Base-by-base conservation (phyloP, 768 basidiomycete species). In the Trametes meyenii region DNA sequence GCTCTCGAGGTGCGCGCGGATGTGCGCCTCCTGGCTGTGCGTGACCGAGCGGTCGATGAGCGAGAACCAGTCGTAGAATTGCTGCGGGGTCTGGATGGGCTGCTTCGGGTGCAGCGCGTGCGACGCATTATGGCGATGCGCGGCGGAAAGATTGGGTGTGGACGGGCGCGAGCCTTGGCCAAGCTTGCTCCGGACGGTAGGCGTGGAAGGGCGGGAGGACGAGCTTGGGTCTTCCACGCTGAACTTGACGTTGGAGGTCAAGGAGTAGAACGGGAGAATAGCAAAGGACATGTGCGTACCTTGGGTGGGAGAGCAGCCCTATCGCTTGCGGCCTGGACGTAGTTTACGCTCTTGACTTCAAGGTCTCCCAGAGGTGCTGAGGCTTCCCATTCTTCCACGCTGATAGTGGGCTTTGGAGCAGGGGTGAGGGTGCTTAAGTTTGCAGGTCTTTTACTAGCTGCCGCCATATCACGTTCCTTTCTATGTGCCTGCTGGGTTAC, bases 51-150 rank as follows among this genome's bases (percentile, higher is more conserved):
- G 82, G 65, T 97, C 95, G 55, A 99, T 87, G 42, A 90, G 81
- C 3, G 92, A 81, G 73, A 95, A 96, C 89, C 95, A 97, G 76
- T 98, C 96, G 71, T 96, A 94, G 75, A 99, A 96, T 66, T 98
- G 94, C 68, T 98, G 94, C 1, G 95, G 89, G 0, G 94, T 96
- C 63, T 89, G 84, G 40, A 98, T 87, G 5, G 92, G 88, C 42
- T 86, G 83, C 51, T 82, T 84, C 2, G 92, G 90, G 69, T 90
- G 88, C 16, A 93, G 76, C 0, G 86, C 81, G 69, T 89, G 85
- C 5, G 61, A 53, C 13, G 66, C 45, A n/a, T 36, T 50, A 39
- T 55, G 42, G 29, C 63, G 52, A 38, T 67, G 35, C 38, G 53
- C 45, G 13, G 58, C 42, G 17, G 64, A 48, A 38, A 62, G 36